Conservation (phyloP, 2,329 filamentous ascomycete species). For the Calonectria montana region DNA sequence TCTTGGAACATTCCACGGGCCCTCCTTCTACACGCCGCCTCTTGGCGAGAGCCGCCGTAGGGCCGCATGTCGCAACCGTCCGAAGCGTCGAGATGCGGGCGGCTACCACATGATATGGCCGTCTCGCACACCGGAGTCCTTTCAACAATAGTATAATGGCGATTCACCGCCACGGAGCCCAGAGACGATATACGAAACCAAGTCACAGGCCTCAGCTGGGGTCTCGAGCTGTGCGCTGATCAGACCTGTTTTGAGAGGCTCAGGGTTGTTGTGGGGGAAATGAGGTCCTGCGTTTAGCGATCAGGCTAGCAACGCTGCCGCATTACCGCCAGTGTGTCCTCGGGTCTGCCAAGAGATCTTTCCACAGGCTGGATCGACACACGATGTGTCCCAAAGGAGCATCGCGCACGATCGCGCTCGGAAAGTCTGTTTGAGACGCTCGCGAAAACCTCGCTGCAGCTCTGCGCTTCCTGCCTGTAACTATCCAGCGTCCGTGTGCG, state of each 20-base stretch:
- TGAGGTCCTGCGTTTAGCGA: constrained; percentile 14
- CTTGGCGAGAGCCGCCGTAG: constrained; percentile 29
- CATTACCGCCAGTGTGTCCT: not conserved
- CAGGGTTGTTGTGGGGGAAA: constrained; percentile 8
- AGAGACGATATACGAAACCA: not conserved
- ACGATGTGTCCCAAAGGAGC: constrained; percentile 9
- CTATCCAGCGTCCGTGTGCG: not conserved
- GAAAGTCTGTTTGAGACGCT: not conserved
- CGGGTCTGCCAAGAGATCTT: not conserved
- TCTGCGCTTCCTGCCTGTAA: not conserved
- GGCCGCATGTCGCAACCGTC: constrained; percentile 18
- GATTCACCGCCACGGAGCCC: not conserved
- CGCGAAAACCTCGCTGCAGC: not conserved
- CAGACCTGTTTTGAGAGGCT: not conserved
- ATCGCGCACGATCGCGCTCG: constrained; percentile 3
- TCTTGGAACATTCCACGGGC: not conserved
- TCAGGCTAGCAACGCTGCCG: constrained; percentile 2
- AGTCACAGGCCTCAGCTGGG: not conserved
- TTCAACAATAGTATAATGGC: no score
- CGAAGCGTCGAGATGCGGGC: constrained; percentile 25
- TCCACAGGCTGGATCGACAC: not conserved
- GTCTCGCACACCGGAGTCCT: not conserved
- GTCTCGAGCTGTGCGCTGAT: not conserved
- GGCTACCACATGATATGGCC: not conserved
- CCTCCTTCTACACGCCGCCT: not conserved